Base-by-base conservation (phyloP, 2,329 filamentous ascomycete species). In the Blastomyces silverae region DNA sequence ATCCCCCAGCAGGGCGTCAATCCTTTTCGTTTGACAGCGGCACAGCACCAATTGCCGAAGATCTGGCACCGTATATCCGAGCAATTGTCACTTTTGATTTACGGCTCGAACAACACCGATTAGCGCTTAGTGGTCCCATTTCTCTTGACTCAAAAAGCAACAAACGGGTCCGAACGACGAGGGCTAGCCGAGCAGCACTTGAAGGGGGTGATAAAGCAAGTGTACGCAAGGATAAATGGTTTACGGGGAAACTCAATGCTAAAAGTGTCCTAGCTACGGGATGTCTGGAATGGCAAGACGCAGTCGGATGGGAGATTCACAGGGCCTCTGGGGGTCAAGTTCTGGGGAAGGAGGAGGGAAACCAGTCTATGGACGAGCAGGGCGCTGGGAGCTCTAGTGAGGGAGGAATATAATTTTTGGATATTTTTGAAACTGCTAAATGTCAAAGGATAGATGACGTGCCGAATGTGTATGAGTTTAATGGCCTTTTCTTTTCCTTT, bases 31-130 rank as follows among this genome's bases (percentile, higher is more conserved):
- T 96, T 69, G 91, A 96, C 70, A 85, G 89, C 55, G 86, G 86
- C 0, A 79, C 89, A 70, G 74, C 76, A 0, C 80, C 87, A 25
- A 85, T 96, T 42, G 82, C 85, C 0, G 79, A 88, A 15, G 94
- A 99, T 68, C 81, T 97, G 1, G 92, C 92, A 0, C 94, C 95
- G 0, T 97, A 91, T 74, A 85, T 97, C n/a, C 89, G 95, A 13
- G 83, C 84, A 48, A 97, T 99, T 66, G 87, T 93, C 1, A 82
- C 87, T 0, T 89, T 88, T 72, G 93, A 97, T 70, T 79, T 86
- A 25, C 82, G 81, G 0, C 82, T 94, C 0, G 88, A 91, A 71
- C 80, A 85, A 66, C 85, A 91, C 68, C 84, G 91, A 13, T 74
- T 84, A 8, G 82, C 83, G 22, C 76, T 90, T 11, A 86, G 85